A percentile compares a stretch with the other conserved stretches of the same genome.
Evolutionary conservation across 768 basidiomycete species (phyloP).

Genomic region (Boletales sp.): DNA sequence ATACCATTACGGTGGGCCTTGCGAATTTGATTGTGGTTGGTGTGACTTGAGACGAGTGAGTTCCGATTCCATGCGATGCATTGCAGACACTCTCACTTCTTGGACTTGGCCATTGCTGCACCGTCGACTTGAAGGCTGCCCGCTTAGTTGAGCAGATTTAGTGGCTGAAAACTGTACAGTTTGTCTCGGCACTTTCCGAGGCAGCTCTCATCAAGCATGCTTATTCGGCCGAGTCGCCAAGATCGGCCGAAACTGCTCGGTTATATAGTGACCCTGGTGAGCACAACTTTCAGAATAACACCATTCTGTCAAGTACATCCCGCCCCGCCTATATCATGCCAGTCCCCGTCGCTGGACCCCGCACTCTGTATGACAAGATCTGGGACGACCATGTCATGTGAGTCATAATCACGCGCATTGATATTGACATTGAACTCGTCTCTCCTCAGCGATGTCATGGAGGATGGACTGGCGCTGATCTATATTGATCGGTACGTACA

Average conservation of each 20-base stretch:
- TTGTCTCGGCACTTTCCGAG: conserved; percentile 21
- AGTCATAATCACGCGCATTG: conserved; percentile 25
- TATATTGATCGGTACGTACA: conserved; percentile 72
- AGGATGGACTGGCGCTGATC: conserved; percentile 75
- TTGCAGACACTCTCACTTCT: conserved; percentile 72
- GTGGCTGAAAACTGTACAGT: conserved; percentile 37
- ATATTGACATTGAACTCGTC: conserved; percentile 3
- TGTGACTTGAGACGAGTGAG: conserved; percentile 52
- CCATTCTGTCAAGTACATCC: background rate
- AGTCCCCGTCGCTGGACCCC: conserved; percentile 54
- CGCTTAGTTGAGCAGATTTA: conserved; percentile 11
- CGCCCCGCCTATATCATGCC: conserved; percentile 41
- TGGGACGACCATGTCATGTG: conserved; percentile 97
- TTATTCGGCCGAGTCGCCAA: conserved; percentile 10
- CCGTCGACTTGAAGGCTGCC: conserved; percentile 15
- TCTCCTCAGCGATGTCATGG: conserved; percentile 55
- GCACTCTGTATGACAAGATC: conserved; percentile 96
- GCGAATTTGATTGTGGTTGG: conserved; percentile 93
- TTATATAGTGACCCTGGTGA: conserved; percentile 6
- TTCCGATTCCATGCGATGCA: conserved; percentile 2
- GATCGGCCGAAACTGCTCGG: conserved; percentile 12
- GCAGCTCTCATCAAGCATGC: too few species aligned
- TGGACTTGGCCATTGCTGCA: conserved; percentile 98
- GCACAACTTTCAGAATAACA: background rate
- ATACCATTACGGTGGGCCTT: conserved; percentile 99